Base-by-base conservation (phyloP, 257 asterid genomes). In the Verbascum thapsus region DNA sequence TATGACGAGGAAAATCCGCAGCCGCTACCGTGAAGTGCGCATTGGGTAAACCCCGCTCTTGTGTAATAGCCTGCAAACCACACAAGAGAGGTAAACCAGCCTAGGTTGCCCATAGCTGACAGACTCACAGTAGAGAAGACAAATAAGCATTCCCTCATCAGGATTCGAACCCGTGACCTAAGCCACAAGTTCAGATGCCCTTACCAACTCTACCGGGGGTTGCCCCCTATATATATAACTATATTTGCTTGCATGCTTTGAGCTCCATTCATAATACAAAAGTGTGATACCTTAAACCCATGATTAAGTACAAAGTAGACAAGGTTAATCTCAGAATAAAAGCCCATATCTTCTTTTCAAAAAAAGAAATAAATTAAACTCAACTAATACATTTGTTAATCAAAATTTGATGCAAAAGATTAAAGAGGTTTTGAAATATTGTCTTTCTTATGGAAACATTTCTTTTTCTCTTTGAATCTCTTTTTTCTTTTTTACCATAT, bases 361-460 rank as follows among this genome's bases (percentile, higher is more conserved):
- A 43, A 43, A 44, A 32, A 32, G 34, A 62, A 48, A 62, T 11
- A 16, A 38, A 61, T 30, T 34, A 48, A 19, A 48, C 23, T 12
- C 53, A 23, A 43, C 9, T 26, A 26, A 26, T 26, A 26, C 32
- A 8, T 61, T 13, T 13, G 16, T 60, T 44, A 26, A 26, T 26
- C 5, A 26, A n/a, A n/a, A 26, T 26, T 26, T 26, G 32, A 30
- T 57, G 7, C 26, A 8, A 58, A 40, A 41, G 13, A 5, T 23
- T 23, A 30, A 61, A 44, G 55, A 61, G 26, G 10, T 55, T 61
- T 17, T 17, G 55, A 30, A 26, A 61, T 61, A 26, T 61, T 26
- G 66, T 44, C 44, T 61, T 61, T 44, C 32, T 63, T 34, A 23
- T 13, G 55, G 12, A 61, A 13, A 16, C 42, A 7, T 16, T 26